These are phyloP conservation scores for Pseudocercospora musae DNA, from an alignment of 2,329 filamentous ascomycete genomes.

Conservation along the genomic window DNA sequence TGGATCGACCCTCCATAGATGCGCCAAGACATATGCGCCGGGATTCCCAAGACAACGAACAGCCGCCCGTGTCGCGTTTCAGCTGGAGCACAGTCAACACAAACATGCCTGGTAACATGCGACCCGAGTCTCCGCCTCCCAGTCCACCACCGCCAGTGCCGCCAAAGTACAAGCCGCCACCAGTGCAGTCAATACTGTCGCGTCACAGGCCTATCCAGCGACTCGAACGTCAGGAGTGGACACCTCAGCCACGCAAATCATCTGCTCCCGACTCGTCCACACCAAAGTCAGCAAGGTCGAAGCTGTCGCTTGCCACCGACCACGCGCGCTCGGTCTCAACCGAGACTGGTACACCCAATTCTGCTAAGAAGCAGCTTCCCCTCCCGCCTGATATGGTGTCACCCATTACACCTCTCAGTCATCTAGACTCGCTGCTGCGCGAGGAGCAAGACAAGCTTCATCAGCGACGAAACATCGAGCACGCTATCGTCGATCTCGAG, in stretches of 20 bases:
- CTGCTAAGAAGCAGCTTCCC: conserved; percentile 30
- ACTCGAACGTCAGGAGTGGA: conserved; percentile 29
- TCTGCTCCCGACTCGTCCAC: conserved; percentile 1
- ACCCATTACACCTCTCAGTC: conserved; percentile 32
- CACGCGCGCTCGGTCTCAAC: conserved; percentile 9
- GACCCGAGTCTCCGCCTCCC: conserved; percentile 40
- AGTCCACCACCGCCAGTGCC: conserved; percentile 41
- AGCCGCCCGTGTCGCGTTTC: conserved; percentile 31
- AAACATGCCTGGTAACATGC: conserved; percentile 37
- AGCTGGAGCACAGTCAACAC: conserved; percentile 44
- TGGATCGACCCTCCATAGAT: conserved; percentile 14
- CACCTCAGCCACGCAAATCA: conserved; percentile 24
- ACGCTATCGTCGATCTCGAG: conserved; percentile 71
- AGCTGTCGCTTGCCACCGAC: conserved; percentile 11
- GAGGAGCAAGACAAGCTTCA: conserved; percentile 63
- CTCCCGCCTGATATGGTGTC: conserved; percentile 44
- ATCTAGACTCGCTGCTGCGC: conserved; percentile 64
- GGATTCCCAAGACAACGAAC: not conserved
- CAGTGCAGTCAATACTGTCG: conserved; percentile 35
- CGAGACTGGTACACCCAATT: conserved; percentile 8
- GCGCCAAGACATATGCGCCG: not conserved
- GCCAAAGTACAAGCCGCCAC: conserved; percentile 24
- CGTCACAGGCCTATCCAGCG: conserved; percentile 32
- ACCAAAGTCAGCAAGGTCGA: conserved; percentile 12
- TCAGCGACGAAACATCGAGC: conserved; percentile 67